These are phyloP conservation scores for Hygrophoropsis aurantiaca DNA, from an alignment of 768 basidiomycete species.

Conservation along the genomic window DNA sequence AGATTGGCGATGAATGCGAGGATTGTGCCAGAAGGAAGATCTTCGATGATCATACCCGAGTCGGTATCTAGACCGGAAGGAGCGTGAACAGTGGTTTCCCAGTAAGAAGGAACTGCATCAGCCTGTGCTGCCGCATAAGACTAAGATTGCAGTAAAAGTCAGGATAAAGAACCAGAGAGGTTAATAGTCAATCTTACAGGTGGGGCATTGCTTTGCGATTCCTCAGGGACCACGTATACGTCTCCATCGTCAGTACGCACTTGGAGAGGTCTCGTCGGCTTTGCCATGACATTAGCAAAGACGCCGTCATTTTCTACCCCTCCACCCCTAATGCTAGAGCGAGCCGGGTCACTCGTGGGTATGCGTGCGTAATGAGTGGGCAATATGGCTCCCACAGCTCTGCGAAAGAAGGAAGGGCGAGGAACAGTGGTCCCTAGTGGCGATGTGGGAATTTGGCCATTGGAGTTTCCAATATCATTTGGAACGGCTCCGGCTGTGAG, in stretches of 20 bases:
- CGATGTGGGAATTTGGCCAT: conserved; percentile 57
- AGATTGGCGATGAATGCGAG: conserved; percentile 74
- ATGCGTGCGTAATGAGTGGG: conserved; percentile 64
- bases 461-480: conserved; percentile 72
- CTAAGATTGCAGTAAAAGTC: too few relatives aligned
- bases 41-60: conserved; percentile 83
- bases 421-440: conserved; percentile 35
- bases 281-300: conserved; percentile 92
- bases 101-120: conserved; percentile 92
- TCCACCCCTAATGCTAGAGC: conserved; percentile 48
- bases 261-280: conserved; percentile 56
- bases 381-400: conserved; percentile 51
- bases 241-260: conserved; percentile 54
- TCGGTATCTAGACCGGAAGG: conserved; percentile 52
- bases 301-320: conserved; percentile 90
- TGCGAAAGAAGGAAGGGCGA: conserved; percentile 53
- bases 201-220: conserved; percentile 76
- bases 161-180: too few relatives aligned
- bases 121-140: conserved; percentile 85
- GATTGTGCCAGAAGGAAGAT: conserved; percentile 81
- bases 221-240: conserved; percentile 72
- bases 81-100: conserved; percentile 93
- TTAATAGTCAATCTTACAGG: conserved; percentile 58
- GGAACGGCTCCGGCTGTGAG: conserved; percentile 58
- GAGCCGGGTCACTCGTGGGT: conserved; percentile 39